Evolutionary conservation across 495 filamentous ascomycete species (phyloP).

Genomic region (Hyaloscypha finlandica): DNA sequence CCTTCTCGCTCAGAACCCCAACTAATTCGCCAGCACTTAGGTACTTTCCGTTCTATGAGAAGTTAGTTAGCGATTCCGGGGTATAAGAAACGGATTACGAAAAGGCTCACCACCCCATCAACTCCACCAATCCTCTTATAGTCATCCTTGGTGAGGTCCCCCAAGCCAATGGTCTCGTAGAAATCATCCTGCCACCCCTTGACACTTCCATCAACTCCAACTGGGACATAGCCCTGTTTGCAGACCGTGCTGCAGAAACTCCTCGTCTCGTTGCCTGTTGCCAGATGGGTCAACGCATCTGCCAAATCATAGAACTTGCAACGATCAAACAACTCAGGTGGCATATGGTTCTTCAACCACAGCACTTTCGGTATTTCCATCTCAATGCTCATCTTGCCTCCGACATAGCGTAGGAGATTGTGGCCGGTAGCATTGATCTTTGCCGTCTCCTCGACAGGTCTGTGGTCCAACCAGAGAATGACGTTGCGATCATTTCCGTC

Average conservation of each 20-base stretch:
- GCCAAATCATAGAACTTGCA: slow-evolving; percentile 96
- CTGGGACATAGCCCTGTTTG: slow-evolving; percentile 93
- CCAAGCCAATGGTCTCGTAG: slow-evolving; percentile 76
- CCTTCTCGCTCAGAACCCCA: slow-evolving; percentile 80
- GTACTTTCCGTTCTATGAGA: slow-evolving; percentile 78
- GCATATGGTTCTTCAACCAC: slow-evolving; percentile 98
- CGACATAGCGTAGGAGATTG: slow-evolving; percentile 92
- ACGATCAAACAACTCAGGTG: slow-evolving; percentile 80
- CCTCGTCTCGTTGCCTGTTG: slow-evolving; percentile 88
- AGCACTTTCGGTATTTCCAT: slow-evolving; percentile 99
- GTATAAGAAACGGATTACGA: slow-evolving; percentile 29
- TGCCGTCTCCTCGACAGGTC: slow-evolving; percentile 83
- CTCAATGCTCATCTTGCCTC: slow-evolving; percentile 95
- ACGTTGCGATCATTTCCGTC: slow-evolving; percentile 82
- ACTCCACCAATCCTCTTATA: slow-evolving; percentile 93
- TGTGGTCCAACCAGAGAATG: slow-evolving; percentile 90
- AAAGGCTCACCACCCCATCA: slow-evolving; percentile 81
- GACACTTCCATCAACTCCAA: slow-evolving; percentile 94
- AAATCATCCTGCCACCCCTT: slow-evolving; percentile 99
- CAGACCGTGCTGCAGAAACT: slow-evolving; percentile 94
- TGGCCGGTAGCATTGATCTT: slow-evolving; percentile 92
- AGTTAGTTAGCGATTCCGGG: slow-evolving; percentile 31
- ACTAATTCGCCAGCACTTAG: slow-evolving; percentile 88
- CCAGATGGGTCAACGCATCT: slow-evolving; percentile 92
- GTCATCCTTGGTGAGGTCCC: slow-evolving; percentile 78